A percentile compares a stretch with the other conserved stretches of the same genome.
These are phyloP conservation scores for Boletus bicolor DNA, from an alignment of 768 basidiomycete species.

Conservation along the genomic window DNA sequence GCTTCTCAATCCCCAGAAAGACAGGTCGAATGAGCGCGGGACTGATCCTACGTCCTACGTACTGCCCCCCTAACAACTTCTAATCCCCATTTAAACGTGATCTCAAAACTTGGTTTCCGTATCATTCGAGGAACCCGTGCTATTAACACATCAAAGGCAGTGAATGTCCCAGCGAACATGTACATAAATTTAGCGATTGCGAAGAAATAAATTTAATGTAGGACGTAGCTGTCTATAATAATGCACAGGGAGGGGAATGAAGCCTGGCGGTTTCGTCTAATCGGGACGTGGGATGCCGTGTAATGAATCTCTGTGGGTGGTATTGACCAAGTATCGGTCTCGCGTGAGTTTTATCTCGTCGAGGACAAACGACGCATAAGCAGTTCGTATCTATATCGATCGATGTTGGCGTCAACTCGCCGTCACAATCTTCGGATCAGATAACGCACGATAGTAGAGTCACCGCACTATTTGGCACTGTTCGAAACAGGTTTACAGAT, in stretches of 20 bases:
- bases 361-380: constrained; percentile 33
- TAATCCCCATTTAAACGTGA: constrained; percentile 15
- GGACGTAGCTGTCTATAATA: constrained; percentile 1
- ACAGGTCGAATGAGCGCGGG: background rate
- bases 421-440: background rate
- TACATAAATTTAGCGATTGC: constrained; percentile 5
- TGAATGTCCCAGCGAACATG: background rate
- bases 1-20: background rate
- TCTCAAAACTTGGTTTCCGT: background rate
- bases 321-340: constrained; percentile 4
- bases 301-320: constrained; percentile 5
- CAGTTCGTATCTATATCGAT: constrained; percentile 26
- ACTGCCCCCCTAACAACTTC: background rate
- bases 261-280: constrained; percentile 18
- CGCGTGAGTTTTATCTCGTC: constrained; percentile 10
- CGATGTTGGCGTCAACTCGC: constrained; percentile 1
- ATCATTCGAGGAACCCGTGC: background rate
- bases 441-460: constrained; percentile 65
- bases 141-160: constrained; percentile 9
- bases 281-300: constrained; percentile 2
- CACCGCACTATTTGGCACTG: constrained; percentile 94
- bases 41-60: background rate
- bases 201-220: constrained; percentile 13
- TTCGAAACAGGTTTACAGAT: constrained; percentile 90
- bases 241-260: constrained; percentile 12